Evolutionary conservation across 441 rosid genomes (phyloP).

Genomic region (Melastoma candidum): DNA sequence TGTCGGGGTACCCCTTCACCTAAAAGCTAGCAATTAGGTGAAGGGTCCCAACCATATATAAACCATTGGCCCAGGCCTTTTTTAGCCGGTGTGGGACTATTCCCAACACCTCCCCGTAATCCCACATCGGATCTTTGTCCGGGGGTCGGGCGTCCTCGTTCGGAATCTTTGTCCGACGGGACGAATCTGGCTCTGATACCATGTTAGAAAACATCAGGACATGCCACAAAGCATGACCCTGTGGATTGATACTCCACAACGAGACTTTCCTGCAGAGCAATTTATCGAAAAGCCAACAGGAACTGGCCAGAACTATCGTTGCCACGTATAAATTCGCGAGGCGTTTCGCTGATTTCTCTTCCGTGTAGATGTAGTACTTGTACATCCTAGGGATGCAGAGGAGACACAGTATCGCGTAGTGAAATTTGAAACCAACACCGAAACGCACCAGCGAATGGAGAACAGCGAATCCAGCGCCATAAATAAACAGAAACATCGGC

Average conservation of each 20-base stretch:
- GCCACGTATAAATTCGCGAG: conserved; percentile 63
- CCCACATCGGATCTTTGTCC: no score
- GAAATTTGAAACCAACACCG: conserved; percentile 76
- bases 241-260: conserved; percentile 56
- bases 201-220: no score
- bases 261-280: conserved; percentile 47
- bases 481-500: conserved; percentile 40
- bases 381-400: conserved; percentile 86
- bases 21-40: no score
- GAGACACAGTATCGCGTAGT: conserved; percentile 65
- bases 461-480: conserved; percentile 71
- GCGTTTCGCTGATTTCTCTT: conserved; percentile 51
- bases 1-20: no score
- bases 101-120: no score
- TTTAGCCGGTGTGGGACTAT: no score
- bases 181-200: no score
- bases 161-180: no score
- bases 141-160: no score
- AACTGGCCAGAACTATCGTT: conserved; percentile 41
- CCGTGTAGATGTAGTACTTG: conserved; percentile 85
- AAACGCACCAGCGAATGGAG: conserved; percentile 57
- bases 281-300: conserved; percentile 71
- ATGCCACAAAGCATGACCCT: conserved; percentile 60
- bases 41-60: no score
- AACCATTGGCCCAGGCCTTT: no score